Evolutionary conservation across 495 filamentous ascomycete genomes (phyloP), one percentile per base, ranked within the genome.

Genomic region (Xanthoparmelia taractica): DNA sequence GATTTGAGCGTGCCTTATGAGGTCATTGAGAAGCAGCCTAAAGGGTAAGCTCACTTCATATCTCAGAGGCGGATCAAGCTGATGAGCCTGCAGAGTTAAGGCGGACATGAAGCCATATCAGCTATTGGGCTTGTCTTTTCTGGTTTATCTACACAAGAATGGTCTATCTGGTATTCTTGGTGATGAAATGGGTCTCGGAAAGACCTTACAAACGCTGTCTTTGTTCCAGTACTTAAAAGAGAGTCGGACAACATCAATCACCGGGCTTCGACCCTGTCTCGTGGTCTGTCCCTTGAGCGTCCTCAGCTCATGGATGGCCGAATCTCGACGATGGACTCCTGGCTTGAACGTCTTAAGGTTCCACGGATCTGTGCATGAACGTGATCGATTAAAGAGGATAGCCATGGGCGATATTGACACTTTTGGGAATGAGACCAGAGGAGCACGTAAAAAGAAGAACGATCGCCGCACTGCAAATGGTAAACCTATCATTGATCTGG

Each of bases 161-260:
- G 80, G 82, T 40, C 69, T 84, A n/a, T 79, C 81, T 6, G 78
- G 77, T 15, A 82, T 86, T 23, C 74, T 85, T 1, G 84, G 77
- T 7, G 84, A 86, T 55, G 84, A 86, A 54, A 86, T 86, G 84
- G 84, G 84, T n/a, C 74, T 86, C 0, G 84, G 83, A 23, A 85
- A 85, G 66, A 87, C 83, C 0, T 65, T 85, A 0, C 84, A 87
- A 65, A 83, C 81, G 0, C 73, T 87, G 0, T 77, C 84, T 3
- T 73, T 86, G 0, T 81, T 86, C 41, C 80, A 82, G 58, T 73
- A 79, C 54, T 62, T 84, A 1, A 77, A 74, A 37, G 76, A 83
- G 57, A 65, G 64, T 17, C n/a, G 67, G 72, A 18, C 52, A 68
- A 11, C 57, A 0, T 58, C 66, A 7, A 56, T 61, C 7, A 68